phyloP scores from a whole-genome alignment of 148 eudicot genomes.

The Simmondsia chinensis region DNA sequence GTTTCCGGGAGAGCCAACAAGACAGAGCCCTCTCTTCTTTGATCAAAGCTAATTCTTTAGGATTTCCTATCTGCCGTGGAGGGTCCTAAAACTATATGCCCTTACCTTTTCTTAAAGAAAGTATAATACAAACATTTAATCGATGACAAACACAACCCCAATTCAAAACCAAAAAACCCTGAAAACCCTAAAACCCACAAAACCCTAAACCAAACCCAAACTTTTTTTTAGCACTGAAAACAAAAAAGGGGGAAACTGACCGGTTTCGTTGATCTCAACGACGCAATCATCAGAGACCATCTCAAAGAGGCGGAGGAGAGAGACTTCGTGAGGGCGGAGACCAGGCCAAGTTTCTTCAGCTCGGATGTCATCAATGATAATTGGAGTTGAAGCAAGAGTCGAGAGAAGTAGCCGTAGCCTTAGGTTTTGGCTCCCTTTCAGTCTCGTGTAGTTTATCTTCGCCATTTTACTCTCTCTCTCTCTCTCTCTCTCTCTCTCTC shows the following conservation, averaged over 20 bases:
- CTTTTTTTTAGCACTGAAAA: not conserved
- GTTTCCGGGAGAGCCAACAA: too few relatives aligned
- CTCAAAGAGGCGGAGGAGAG: constrained; percentile 71
- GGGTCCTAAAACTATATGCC: too few relatives aligned
- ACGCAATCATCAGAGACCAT: constrained; percentile 52
- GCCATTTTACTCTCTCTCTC: too few relatives aligned
- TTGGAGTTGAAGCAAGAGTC: constrained; percentile 63
- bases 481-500: too few relatives aligned
- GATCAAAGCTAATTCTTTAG: too few relatives aligned
- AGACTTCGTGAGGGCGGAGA: constrained; percentile 63
- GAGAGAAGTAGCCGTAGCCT: constrained; percentile 57
- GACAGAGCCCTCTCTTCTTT: too few relatives aligned
- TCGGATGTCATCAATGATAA: constrained; percentile 66
- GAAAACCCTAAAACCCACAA: not conserved
- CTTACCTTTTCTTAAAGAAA: too few relatives aligned
- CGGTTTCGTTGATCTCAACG: constrained; percentile 82
- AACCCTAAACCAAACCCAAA: not conserved
- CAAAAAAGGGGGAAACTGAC: constrained; percentile 10
- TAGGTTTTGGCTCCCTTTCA: constrained; percentile 65
- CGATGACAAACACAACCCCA: too few relatives aligned
- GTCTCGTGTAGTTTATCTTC: constrained; percentile 41
- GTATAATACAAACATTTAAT: too few relatives aligned
- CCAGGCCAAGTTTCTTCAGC: constrained; percentile 60
- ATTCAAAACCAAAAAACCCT: not conserved
- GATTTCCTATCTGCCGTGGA: too few relatives aligned